Evolutionary conservation across 2,329 filamentous ascomycete species (phyloP).

Genomic region (Trichoderma sp.): DNA sequence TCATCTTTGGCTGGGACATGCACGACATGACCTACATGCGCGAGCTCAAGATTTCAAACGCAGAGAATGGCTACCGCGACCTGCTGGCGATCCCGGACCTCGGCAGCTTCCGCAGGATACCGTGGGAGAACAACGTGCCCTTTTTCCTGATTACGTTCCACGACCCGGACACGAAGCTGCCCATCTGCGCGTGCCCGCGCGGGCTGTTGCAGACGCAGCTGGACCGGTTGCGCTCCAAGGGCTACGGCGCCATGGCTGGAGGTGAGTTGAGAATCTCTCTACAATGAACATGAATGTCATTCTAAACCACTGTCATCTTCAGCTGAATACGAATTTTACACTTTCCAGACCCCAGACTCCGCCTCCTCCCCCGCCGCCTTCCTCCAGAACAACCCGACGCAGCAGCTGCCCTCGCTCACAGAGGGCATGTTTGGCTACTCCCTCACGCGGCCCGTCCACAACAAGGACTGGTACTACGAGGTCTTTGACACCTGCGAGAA

Average conservation of each 20-base stretch:
- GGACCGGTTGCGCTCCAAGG: constrained; percentile 67
- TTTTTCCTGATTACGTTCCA: constrained; percentile 85
- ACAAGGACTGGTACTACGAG: constrained; percentile 90
- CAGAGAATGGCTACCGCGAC: constrained; percentile 87
- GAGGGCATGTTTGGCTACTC: constrained; percentile 98
- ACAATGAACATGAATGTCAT: neutral
- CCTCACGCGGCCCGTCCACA: constrained; percentile 82
- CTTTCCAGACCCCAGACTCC: constrained; percentile 72
- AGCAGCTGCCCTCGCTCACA: constrained; percentile 76
- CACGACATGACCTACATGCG: constrained; percentile 87
- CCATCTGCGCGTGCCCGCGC: constrained; percentile 77
- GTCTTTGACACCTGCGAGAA: constrained; percentile 78
- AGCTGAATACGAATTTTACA: constrained; percentile 97
- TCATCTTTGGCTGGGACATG: constrained; percentile 97
- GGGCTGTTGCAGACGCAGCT: constrained; percentile 71
- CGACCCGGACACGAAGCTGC: constrained; percentile 75
- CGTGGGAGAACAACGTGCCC: constrained; percentile 85
- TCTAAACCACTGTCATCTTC: neutral
- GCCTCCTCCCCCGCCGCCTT: constrained; percentile 72
- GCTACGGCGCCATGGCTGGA: constrained; percentile 86
- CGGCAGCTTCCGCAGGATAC: constrained; percentile 77
- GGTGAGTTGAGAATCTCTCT: constrained; percentile 58
- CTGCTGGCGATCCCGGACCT: constrained; percentile 82
- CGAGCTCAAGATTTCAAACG: constrained; percentile 86
- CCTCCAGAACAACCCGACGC: constrained; percentile 71